A percentile compares a stretch with the other conserved stretches of the same genome.
phyloP scores from a whole-genome alignment of 1,284 basidiomycete species.

The Sporisorium exsertum region DNA sequence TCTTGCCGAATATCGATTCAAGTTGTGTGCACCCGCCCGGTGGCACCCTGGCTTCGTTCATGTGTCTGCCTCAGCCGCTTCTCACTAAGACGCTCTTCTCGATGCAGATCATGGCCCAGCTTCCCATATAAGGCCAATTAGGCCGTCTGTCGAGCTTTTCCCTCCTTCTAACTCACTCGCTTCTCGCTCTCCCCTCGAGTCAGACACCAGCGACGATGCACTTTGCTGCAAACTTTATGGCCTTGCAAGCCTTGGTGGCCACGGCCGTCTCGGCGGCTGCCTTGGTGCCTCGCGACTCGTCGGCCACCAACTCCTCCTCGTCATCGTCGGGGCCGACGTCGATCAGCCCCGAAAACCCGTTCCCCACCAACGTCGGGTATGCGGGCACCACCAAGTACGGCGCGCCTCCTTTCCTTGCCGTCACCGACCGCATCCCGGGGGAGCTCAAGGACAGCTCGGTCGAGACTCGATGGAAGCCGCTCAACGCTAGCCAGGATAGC shows the following conservation, averaged over 20 bases:
- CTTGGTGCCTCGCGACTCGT: constrained; percentile 17
- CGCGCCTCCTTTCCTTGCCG: constrained; percentile 57
- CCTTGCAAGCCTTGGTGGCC: constrained; percentile 27
- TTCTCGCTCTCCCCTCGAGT: background rate
- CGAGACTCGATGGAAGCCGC: constrained; percentile 50
- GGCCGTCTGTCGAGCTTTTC: background rate
- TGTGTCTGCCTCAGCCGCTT: too few species aligned
- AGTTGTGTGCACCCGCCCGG: too few species aligned
- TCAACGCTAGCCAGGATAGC: constrained; percentile 24
- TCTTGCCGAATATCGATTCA: background rate
- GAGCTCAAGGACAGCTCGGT: constrained; percentile 39
- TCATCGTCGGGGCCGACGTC: constrained; percentile 17
- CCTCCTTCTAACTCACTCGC: background rate
- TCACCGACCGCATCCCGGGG: constrained; percentile 48
- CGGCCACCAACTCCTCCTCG: constrained; percentile 18
- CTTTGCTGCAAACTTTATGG: constrained; percentile 16
- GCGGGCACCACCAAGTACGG: constrained; percentile 46
- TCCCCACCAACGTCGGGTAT: constrained; percentile 65
- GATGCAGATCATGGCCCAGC: too few species aligned
- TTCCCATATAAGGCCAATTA: background rate
- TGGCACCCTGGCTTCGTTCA: too few species aligned
- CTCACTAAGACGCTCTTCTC: too few species aligned
- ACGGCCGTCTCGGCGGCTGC: constrained; percentile 26
- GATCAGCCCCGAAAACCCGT: constrained; percentile 35
- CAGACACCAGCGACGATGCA: constrained; percentile 11